Evolutionary conservation across 129 eudicot genomes (phyloP), one percentile per base, ranked within the genome.

Genomic region (Kitagawia praeruptora): DNA sequence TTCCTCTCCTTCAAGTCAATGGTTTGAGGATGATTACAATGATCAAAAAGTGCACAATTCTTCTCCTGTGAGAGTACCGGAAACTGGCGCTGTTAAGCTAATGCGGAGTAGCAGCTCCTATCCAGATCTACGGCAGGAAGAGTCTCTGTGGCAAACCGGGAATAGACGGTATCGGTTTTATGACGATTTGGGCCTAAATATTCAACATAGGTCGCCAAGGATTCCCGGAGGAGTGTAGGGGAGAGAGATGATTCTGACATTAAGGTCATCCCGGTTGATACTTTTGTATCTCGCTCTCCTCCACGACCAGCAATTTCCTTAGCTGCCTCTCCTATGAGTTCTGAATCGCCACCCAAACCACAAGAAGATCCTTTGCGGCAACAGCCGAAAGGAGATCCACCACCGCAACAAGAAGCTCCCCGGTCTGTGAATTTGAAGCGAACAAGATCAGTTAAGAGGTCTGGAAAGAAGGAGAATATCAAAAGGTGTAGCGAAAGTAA

Each of bases 91-190:
- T 76, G 76, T 74, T 49, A 80, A 86, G 81, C 45, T 91, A 88
- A 87, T 89, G 51, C 84, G 98, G 70, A 93, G 80, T 82, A 89
- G 92, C 64, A 89, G 94, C 58, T 91, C 96, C 46, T 88, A 89
- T 82, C 94, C 91, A 16, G 91, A 93, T 86, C 79, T 89, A 77
- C 74, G 94, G 73, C 87, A 84, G 39, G 90, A 82, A 31, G 90
- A 74, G 15, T 51, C 91, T 37, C 14, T 81, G 75, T 88, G 89
- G 92, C 89, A 85, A 31, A 75, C 75, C 40, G 81, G 78, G 0
- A 88, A 78, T 16, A 76, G 74, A 71, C 82, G 79, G 83, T 85
- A 48, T 54, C 89, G 90, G 16, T 87, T 53, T 72, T 82, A 41
- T 58, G 98, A 94, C 18, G 96, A 94, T 84, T 89, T 88, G 41